Base-by-base conservation (phyloP, 2,329 filamentous ascomycete genomes). In the Claviceps africana region DNA sequence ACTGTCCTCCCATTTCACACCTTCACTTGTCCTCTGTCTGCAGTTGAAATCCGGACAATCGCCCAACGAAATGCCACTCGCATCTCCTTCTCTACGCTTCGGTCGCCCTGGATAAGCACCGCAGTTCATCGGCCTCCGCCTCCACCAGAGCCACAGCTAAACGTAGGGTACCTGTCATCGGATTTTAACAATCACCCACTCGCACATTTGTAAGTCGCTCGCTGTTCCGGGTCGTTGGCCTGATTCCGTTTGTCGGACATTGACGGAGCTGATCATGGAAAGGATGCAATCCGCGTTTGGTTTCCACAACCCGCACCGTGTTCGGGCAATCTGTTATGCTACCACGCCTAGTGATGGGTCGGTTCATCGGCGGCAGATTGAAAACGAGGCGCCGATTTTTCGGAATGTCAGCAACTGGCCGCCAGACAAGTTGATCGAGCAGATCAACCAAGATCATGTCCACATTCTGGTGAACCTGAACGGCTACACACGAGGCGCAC, bases 131-230 rank as follows among this genome's bases (percentile, higher is more conserved):
- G 81, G n/a, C 93, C 93, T 2, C 93, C 93, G 0, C 68, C 79
- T 2, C 90, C 93, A 1, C 93, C 93, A 1, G 76, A 73, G 44
- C 89, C 90, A 0, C 81, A 85, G 57, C 75, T 98, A n/a, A 91
- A 88, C 58, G 82, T 98, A 55, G 93, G 93, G 47, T 98, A 98
- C 65, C 83, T 98, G 39, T 97, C 93, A 3, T 97, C 93, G 0
- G 93, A 98, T 68, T 98, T 98, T 70, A 98, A 98, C 64, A 98
- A 98, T 61, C 93, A 98, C 64, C 93, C 93, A 4, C 72, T 98
- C 35, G 93, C 93, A 25, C 93, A 98, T 70, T 68, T 98, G 76
- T 81, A 71, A 70, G 76, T 61, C 30, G 30, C 31, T 40, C 28
- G 11, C n/a, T 10, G 10, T 35, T 28, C 10, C 17, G 8, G 17